Percentiles rank a stretch among this genome's conserved stretches.
Evolutionary conservation across 2,329 filamentous ascomycete genomes (phyloP).

Genomic region (Claviceps lovelessii): DNA sequence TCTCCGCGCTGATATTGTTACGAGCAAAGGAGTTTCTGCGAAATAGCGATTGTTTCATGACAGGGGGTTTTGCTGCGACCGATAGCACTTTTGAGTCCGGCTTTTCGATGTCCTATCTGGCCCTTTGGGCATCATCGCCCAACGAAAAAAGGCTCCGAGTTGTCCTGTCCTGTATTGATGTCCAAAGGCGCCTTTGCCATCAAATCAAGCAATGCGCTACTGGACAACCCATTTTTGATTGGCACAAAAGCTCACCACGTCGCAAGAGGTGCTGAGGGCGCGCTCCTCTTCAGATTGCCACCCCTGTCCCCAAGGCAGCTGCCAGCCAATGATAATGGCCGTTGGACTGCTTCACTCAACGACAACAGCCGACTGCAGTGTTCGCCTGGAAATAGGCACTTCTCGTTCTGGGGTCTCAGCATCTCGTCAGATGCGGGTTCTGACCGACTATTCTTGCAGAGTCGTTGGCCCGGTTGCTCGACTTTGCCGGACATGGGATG

Average conservation of each 20-base stretch:
- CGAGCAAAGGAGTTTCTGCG: not conserved
- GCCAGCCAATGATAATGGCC: not conserved
- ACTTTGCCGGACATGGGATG: not conserved
- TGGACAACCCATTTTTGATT: slow-evolving; percentile 6
- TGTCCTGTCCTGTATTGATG: slow-evolving; percentile 12
- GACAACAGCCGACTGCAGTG: not conserved
- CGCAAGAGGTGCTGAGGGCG: not conserved
- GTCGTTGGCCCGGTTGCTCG: not conserved
- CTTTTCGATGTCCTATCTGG: not conserved
- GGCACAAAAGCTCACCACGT: slow-evolving; percentile 6
- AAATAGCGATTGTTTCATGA: not conserved
- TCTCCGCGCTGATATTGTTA: not conserved
- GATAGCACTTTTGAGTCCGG: not conserved
- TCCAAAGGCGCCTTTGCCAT: slow-evolving; percentile 10
- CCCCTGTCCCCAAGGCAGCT: slow-evolving; percentile 1
- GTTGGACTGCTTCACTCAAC: not conserved
- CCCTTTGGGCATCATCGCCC: slow-evolving; percentile 9
- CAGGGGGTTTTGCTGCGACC: too few species aligned
- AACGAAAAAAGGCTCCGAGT: slow-evolving; percentile 5
- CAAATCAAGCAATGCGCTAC: slow-evolving; percentile 8
- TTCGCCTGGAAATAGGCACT: not conserved
- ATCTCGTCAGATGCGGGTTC: not conserved
- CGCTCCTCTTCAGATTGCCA: not conserved
- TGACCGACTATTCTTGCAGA: not conserved
- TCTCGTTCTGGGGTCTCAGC: not conserved